Evolutionary conservation across 2,329 filamentous ascomycete genomes (phyloP).

Genomic region (Nemania abortiva): DNA sequence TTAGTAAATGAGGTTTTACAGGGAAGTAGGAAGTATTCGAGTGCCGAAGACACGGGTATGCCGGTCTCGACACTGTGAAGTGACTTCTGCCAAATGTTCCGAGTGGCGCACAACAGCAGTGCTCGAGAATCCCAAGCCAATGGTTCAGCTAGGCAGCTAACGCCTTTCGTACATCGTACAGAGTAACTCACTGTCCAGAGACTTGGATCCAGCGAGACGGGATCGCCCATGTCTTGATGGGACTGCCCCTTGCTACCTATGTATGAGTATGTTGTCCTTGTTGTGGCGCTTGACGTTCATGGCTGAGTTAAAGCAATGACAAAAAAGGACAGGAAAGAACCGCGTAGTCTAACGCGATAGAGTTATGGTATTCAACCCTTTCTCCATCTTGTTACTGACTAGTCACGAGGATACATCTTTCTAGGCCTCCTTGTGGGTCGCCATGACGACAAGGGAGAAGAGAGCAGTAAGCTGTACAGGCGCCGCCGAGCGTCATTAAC

Average conservation of each 20-base stretch:
- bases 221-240: conserved; percentile 36
- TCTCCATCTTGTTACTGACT: conserved; percentile 42
- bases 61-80: conserved; percentile 42
- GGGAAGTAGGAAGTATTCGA: conserved; percentile 33
- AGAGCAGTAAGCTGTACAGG: conserved; percentile 21
- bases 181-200: conserved; percentile 41
- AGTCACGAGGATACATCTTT: conserved; percentile 42
- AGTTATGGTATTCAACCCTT: conserved; percentile 39
- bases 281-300: conserved; percentile 28
- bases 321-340: conserved; percentile 40
- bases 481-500: conserved; percentile 19
- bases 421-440: conserved; percentile 41
- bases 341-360: conserved; percentile 42
- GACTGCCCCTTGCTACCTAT: conserved; percentile 37
- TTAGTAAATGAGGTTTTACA: conserved; percentile 27
- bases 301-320: conserved; percentile 28
- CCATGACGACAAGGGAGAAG: conserved; percentile 41
- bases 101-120: conserved; percentile 42
- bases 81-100: conserved; percentile 43
- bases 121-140: conserved; percentile 45
- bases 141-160: conserved; percentile 43
- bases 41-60: conserved; percentile 24
- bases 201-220: conserved; percentile 38
- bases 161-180: conserved; percentile 39
- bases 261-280: conserved; percentile 34